phyloP scores from a whole-genome alignment of 352 stramenopile genomes.

The Aphanomyces euteiches region DNA sequence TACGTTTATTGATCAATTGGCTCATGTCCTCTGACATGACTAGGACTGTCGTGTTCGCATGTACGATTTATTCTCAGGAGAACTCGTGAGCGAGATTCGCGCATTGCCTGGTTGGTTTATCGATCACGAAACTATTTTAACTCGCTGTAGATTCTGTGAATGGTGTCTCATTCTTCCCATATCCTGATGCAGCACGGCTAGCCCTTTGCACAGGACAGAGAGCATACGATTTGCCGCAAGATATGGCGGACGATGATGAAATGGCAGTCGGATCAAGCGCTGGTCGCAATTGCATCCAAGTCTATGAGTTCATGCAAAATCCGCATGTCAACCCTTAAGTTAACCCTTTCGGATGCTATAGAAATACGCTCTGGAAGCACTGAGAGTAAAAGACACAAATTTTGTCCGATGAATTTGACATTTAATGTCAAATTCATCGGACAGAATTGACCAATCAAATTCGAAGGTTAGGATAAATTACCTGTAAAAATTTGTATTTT shows the following conservation, averaged over 20 bases:
- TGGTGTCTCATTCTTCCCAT: slow-evolving; percentile 72
- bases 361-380: background rate
- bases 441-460: too few relatives aligned
- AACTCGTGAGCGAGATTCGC: slow-evolving; percentile 37
- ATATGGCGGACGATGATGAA: slow-evolving; percentile 51
- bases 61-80: slow-evolving; percentile 36
- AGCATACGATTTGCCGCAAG: slow-evolving; percentile 56
- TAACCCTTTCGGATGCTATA: slow-evolving; percentile 23
- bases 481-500: slow-evolving; percentile 15
- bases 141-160: slow-evolving; percentile 50
- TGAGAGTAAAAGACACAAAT: too few relatives aligned
- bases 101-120: background rate
- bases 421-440: too few relatives aligned
- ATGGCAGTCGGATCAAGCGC: slow-evolving; percentile 27
- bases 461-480: background rate
- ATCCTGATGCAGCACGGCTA: slow-evolving; percentile 41
- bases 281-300: slow-evolving; percentile 37
- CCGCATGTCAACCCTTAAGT: background rate
- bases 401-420: too few relatives aligned
- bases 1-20: background rate
- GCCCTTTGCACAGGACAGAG: slow-evolving; percentile 63
- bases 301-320: slow-evolving; percentile 40
- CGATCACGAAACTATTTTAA: background rate
- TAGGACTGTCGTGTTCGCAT: slow-evolving; percentile 49
- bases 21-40: slow-evolving; percentile 46